Conservation (phyloP, 495 filamentous ascomycete genomes). For the Hypoxylon crocopeplum region DNA sequence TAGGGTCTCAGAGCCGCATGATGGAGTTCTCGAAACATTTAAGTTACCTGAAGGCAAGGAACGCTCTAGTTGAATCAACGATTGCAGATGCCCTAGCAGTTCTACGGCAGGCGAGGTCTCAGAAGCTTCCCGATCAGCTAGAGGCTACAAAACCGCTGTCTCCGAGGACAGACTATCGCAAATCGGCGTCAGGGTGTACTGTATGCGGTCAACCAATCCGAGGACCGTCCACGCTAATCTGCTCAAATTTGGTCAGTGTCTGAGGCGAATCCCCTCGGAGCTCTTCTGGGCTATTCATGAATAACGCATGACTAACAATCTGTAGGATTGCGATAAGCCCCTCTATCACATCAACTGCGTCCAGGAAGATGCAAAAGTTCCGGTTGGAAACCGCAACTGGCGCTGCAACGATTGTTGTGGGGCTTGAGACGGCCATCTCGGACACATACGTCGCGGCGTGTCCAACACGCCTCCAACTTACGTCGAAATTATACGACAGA, state of each 20-base stretch:
- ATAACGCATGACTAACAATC: conserved; percentile 22
- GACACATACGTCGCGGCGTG: neutral
- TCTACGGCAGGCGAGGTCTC: conserved; percentile 45
- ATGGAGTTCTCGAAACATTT: conserved; percentile 56
- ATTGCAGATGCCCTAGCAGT: conserved; percentile 45
- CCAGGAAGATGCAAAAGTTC: conserved; percentile 19
- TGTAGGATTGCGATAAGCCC: conserved; percentile 45
- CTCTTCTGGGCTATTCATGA: neutral
- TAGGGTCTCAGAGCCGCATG: conserved; percentile 43
- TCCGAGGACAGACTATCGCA: conserved; percentile 37
- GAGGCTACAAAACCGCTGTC: conserved; percentile 31
- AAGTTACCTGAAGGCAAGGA: conserved; percentile 51
- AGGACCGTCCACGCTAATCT: conserved; percentile 47
- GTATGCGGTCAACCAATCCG: conserved; percentile 49
- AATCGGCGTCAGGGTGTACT: conserved; percentile 46
- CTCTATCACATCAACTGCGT: conserved; percentile 42
- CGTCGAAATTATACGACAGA: neutral
- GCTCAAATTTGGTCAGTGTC: conserved; percentile 50
- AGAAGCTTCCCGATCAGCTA: conserved; percentile 29
- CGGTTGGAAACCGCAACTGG: conserved; percentile 36
- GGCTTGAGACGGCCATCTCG: neutral
- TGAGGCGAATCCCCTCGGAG: neutral
- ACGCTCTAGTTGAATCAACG: conserved; percentile 45
- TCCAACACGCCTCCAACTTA: neutral
- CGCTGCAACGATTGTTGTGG: conserved; percentile 38